phyloP scores from a whole-genome alignment of 495 filamentous ascomycete genomes.

The Staphylotrichum longicolle region DNA sequence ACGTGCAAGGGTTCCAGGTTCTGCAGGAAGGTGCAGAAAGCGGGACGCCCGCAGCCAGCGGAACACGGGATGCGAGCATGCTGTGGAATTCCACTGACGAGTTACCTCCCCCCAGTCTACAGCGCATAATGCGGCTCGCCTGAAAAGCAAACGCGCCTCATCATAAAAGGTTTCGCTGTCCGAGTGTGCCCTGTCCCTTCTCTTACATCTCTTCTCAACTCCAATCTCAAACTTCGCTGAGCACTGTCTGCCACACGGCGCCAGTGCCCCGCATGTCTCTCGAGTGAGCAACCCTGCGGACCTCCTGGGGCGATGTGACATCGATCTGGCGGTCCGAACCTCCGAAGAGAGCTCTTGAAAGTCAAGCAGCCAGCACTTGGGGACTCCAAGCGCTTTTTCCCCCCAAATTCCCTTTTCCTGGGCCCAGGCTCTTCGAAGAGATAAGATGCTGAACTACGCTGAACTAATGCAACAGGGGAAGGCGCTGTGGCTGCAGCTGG shows the following conservation, averaged over 20 bases:
- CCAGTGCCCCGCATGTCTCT: background rate
- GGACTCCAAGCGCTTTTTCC: background rate
- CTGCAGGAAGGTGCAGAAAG: background rate
- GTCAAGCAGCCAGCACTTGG: background rate
- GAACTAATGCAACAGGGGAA: background rate
- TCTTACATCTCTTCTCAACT: background rate
- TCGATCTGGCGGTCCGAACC: too few relatives aligned
- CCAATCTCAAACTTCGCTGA: background rate
- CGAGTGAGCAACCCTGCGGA: background rate
- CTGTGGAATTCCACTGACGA: background rate
- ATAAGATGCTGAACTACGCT: background rate
- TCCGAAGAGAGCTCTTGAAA: background rate
- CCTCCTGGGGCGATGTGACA: background rate
- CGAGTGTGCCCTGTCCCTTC: background rate
- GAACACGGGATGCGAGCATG: background rate
- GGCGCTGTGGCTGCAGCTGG: background rate
- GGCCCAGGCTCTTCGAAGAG: background rate
- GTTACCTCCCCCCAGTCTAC: background rate
- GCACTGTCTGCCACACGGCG: background rate
- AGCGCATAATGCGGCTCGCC: constrained; percentile 7
- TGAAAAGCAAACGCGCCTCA: background rate
- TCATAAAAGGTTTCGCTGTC: background rate
- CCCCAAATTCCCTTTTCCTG: background rate
- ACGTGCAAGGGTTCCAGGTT: too few relatives aligned
- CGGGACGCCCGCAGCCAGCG: background rate